Evolutionary conservation across 495 filamentous ascomycete genomes (phyloP), one percentile per base, ranked within the genome.

Genomic region (Trichoderma parareesei): DNA sequence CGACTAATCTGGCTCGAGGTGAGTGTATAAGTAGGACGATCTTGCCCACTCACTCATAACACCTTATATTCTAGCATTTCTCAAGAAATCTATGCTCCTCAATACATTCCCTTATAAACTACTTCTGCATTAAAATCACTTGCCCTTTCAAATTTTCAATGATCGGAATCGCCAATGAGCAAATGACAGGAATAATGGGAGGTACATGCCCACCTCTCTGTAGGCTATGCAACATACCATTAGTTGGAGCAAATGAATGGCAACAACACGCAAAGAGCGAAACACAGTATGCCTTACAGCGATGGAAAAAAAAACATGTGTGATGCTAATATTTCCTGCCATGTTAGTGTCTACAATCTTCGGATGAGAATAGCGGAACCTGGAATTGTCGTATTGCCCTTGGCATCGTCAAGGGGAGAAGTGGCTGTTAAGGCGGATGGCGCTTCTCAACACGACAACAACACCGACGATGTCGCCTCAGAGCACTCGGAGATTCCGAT

Each of bases 241-340:
- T 49, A 4, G n/a, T 9, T 18, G 18, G 46, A 16, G 16, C 46
- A 20, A 49, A 18, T 8, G 46, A 49, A 2, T 49, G 46, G 57
- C 57, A 27, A 38, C 57, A 61, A 10, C 57, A 61, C 38, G 57
- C 57, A 16, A 61, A 61, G 38, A 61, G 35, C 57, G 57, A 61
- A 5, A 16, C 4, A 33, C 57, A 61, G 57, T 61, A 61, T 38
- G 33, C 27, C 35, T 38, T 20, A 38, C 27, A 16, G 18, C 38
- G 20, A 38, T 18, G 3, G 20, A 38, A 35, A 61, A 35, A 61
- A 13, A 3, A 38, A 38, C 8, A 49, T 6, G 8, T 8, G 7
- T 38, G 33, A n/a, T 61, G 38, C 57, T 37, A 41, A 61, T 16
- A 0, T 33, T 60, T 14, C 16, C 18, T 27, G 18, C n/a, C 20